A percentile compares a stretch with the other conserved stretches of the same genome.
These are phyloP conservation scores for Recurvomyces mirabilis DNA, from an alignment of 495 filamentous ascomycete species.

Conservation along the genomic window DNA sequence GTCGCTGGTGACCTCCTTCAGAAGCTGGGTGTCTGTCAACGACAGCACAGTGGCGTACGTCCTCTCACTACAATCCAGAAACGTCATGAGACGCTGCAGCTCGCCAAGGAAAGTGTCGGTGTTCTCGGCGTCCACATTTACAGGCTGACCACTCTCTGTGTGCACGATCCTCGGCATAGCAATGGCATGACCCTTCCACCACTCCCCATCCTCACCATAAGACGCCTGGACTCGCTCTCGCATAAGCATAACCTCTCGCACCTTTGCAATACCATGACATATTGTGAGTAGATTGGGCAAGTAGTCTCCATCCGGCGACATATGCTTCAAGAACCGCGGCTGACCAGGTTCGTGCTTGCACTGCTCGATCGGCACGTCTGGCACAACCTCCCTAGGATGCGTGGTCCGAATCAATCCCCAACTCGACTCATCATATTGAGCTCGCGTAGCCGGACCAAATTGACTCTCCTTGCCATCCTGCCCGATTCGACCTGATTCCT, in stretches of 20 bases:
- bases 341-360: constrained; percentile 2
- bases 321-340: constrained; percentile 16
- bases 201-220: constrained; percentile 20
- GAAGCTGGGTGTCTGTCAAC: constrained; percentile 3
- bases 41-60: constrained; percentile 17
- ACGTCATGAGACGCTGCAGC: constrained; percentile 24
- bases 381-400: constrained; percentile 4
- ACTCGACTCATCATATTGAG: constrained; percentile 10
- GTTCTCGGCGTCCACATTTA: background rate
- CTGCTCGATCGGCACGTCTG: constrained; percentile 9
- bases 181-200: constrained; percentile 21
- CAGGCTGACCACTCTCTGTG: constrained; percentile 4
- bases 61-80: constrained; percentile 17
- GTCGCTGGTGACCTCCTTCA: background rate
- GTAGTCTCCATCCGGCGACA: constrained; percentile 19
- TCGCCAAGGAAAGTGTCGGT: constrained; percentile 15
- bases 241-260: constrained; percentile 20
- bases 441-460: constrained; percentile 20
- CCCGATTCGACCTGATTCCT: constrained; percentile 1
- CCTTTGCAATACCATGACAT: constrained; percentile 16
- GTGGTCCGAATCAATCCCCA: constrained; percentile 12
- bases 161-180: constrained; percentile 15
- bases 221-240: constrained; percentile 1
- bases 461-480: background rate
- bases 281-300: constrained; percentile 22